Percentiles rank a stretch among this genome's conserved stretches.
Conservation (phyloP, 805 yeast species). For the Maudiozyma serrabonitensis region DNA sequence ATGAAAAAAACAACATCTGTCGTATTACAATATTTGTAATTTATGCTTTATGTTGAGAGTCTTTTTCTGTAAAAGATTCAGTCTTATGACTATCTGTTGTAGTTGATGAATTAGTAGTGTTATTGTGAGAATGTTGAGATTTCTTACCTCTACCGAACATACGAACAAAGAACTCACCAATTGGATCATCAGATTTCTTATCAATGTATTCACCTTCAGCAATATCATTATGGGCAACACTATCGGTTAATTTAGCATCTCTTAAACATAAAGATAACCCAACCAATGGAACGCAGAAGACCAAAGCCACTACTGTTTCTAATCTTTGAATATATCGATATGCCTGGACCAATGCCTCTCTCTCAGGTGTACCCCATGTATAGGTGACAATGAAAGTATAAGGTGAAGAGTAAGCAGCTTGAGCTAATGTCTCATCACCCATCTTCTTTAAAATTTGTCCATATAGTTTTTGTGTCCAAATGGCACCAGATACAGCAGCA, state of each 20-base stretch:
- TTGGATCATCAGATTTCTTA: conserved; percentile 14
- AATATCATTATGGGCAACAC: conserved; percentile 22
- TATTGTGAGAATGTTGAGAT: background rate
- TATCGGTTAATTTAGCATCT: conserved; percentile 19
- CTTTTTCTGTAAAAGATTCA: background rate
- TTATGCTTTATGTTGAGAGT: no score
- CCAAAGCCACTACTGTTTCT: conserved; percentile 38
- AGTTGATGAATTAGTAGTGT: background rate
- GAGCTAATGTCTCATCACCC: conserved; percentile 35
- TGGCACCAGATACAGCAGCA: conserved; percentile 55
- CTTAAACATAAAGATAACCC: conserved; percentile 19
- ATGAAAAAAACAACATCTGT: no score
- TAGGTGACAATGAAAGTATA: conserved; percentile 37
- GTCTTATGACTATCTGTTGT: background rate
- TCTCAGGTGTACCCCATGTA: conserved; percentile 55
- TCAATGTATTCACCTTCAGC: conserved; percentile 19
- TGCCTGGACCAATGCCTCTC: conserved; percentile 46
- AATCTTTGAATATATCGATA: conserved; percentile 52
- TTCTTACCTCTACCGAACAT: background rate
- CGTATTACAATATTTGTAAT: no score
- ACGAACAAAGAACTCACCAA: conserved; percentile 9
- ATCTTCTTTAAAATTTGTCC: conserved; percentile 30
- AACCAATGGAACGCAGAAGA: conserved; percentile 20
- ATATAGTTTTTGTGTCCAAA: conserved; percentile 59
- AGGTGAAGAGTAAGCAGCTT: conserved; percentile 44